Base-by-base conservation (phyloP, 2,329 filamentous ascomycete genomes). In the Colletotrichum salicis region DNA sequence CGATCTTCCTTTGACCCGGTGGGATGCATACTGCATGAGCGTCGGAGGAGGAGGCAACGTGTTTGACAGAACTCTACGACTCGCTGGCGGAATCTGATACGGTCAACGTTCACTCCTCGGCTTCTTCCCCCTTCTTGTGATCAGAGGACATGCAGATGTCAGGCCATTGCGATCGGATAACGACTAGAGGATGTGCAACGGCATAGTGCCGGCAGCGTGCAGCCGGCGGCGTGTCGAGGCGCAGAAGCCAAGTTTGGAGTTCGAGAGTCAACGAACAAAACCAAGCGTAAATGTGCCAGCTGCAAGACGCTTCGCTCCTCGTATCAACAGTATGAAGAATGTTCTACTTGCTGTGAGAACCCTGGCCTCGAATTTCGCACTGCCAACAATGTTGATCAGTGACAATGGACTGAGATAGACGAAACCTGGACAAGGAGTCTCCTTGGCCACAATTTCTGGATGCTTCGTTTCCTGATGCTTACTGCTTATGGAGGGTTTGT, bases 11-110 rank as follows among this genome's bases (percentile, higher is more conserved):
- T 55, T 15, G 15, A 22, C 51, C 48, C 22, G n/a, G 29, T 51
- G 31, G 51, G 10, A 29, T 24, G 29, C 19, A 51, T 48, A 29
- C 22, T 51, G 56, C 48, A 67, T 61, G 13, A 13, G 33, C 8
- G n/a, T 10, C 31, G 35, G 22, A 7, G 41, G 41, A 48, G 35
- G 22, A 31, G 56, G 48, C 48, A 67, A 70, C 35, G 22, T 60
- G 48, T n/a, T 55, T 67, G 56, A 70, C 54, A 70, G 55, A 60
- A 67, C 35, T 51, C 19, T 61, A 7, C 31, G 15, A 45, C 1
- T n/a, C 35, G 35, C 27, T 13, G 35, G 13, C 22, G 19, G 10
- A 51, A 13, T 15, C 15, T 56, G 37, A 61, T 31, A 51, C 63
- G 67, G 27, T 48, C 13, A 59, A 45, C 33, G 35, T 12, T 15